Evolutionary conservation across 2,329 filamentous ascomycete genomes (phyloP), one percentile per base, ranked within the genome.

Genomic region (Onygenales sp.): DNA sequence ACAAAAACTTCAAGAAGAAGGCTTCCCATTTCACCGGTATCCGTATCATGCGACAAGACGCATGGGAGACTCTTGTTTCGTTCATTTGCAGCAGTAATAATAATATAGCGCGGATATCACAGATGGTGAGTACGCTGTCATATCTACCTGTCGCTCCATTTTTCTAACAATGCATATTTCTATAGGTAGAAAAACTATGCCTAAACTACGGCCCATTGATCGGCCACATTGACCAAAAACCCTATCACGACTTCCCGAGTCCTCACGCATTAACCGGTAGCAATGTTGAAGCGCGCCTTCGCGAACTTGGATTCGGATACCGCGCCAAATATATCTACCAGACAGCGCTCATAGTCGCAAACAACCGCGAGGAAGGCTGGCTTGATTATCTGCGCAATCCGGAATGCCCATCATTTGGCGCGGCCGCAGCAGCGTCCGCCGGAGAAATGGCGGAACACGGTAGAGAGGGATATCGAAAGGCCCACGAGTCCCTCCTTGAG

Each of bases 11-110:
- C 72, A 86, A 84, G 62, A 86, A 85, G 64, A 89, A 88, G 60
- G 92, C 93, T 0, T 85, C 87, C 0, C 84, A 85, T 53, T 98
- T 98, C 67, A 85, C 86, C 0, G 93, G 94, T 10, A 87, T 98
- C 53, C 84, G 93, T 21, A 96, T 98, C 59, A 74, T 98, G 44
- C 88, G 86, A 62, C 93, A 98, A 72, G 91, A 96, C 74, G 85
- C 92, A 1, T 98, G 94, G 93, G 93, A 98, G 70, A 84, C 93
- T 0, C 76, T 98, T 21, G 77, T 98, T 27, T 85, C 87, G 54
- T 98, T 98, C 70, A 98, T 98, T 59, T 98, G 93, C 77, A 96
- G 91, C 71, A 95, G 90, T 71, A 98, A 98, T 72, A 98, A 98
- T 73, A 96, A 98, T 67, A 98, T 98, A 56, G 80, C 85, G 2